Conservation (phyloP, 2,329 filamentous ascomycete species). For the Penicillium olsonii region DNA sequence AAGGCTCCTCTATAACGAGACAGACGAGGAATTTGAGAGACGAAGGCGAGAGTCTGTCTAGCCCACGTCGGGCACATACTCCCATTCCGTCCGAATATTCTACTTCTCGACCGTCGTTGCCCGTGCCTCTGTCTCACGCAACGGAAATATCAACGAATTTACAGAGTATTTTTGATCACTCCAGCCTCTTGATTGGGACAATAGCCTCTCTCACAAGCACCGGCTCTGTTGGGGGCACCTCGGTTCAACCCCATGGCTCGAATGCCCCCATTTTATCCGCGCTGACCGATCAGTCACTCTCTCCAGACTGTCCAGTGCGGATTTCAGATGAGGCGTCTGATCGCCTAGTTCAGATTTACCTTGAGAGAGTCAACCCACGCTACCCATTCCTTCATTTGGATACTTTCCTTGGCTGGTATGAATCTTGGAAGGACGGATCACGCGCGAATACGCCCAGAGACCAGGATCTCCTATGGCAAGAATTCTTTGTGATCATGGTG, state of each 20-base stretch:
- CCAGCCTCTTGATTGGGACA: conserved; percentile 10
- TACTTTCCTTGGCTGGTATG: conserved; percentile 15
- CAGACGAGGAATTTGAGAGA: too few species aligned
- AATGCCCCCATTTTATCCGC: not conserved
- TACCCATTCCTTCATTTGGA: conserved; percentile 17
- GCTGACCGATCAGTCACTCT: not conserved
- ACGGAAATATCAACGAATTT: not conserved
- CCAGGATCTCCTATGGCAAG: conserved; percentile 11
- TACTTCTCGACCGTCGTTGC: not conserved
- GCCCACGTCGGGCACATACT: not conserved
- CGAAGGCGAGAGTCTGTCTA: not conserved
- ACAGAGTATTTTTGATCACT: conserved; percentile 9
- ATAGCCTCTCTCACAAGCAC: conserved; percentile 10
- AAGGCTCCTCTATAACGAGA: not conserved
- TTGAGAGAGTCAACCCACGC: conserved; percentile 19
- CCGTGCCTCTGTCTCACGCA: not conserved
- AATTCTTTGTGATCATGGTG: conserved; percentile 20
- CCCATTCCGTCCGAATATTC: not conserved
- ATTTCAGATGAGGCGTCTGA: conserved; percentile 8
- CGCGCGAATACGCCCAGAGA: not conserved
- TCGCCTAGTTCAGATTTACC: conserved; percentile 10
- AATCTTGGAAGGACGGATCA: conserved; percentile 12
- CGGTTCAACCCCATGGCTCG: not conserved
- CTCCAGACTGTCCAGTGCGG: not conserved
- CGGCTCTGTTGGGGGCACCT: not conserved